These are phyloP conservation scores for Bacidia gigantensis DNA, from an alignment of 495 filamentous ascomycete genomes.

Conservation along the genomic window DNA sequence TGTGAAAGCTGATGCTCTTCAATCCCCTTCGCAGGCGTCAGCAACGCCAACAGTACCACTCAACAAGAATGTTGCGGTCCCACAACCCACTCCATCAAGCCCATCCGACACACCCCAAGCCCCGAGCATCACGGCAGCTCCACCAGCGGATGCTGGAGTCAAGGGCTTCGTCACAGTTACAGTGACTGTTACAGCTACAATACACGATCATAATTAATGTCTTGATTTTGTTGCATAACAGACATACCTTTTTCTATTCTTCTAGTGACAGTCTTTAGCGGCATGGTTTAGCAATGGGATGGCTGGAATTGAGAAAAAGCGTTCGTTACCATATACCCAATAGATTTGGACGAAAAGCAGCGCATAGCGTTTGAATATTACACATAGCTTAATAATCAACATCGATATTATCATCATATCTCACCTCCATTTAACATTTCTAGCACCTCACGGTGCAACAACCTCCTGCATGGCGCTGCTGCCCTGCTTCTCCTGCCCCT, in stretches of 20 bases:
- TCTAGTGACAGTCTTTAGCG: neutral
- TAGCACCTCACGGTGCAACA: too few species aligned
- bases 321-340: conserved; percentile 5
- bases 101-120: neutral
- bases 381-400: too few species aligned
- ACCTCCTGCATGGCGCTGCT: too few species aligned
- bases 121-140: neutral
- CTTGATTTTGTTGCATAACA: neutral
- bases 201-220: neutral
- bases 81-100: neutral
- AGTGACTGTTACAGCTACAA: conserved; percentile 1
- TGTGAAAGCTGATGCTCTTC: neutral
- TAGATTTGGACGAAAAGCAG: neutral
- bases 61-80: neutral
- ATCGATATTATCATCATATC: too few species aligned
- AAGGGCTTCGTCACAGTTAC: conserved; percentile 6
- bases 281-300: neutral
- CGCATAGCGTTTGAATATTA: neutral
- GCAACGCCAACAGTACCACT: neutral
- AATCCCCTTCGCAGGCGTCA: neutral
- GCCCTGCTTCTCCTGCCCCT: conserved; percentile 1
- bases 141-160: neutral
- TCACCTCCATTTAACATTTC: too few species aligned
- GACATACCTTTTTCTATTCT: conserved; percentile 1
- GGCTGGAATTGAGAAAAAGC: neutral